Evolutionary conservation across 2,329 filamentous ascomycete genomes (phyloP).

Genomic region (Didymella arachidicola): DNA sequence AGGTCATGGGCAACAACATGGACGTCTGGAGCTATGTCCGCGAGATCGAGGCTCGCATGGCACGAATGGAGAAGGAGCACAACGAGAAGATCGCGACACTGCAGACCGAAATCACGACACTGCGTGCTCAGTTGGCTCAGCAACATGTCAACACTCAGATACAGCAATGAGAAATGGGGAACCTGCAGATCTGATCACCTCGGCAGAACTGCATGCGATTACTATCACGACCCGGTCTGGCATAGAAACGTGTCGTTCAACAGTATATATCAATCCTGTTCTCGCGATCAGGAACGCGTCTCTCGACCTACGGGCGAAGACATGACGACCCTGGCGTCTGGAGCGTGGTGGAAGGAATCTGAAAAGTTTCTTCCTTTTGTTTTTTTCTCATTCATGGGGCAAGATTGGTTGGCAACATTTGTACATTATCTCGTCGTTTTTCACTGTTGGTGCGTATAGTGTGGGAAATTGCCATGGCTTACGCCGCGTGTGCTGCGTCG

Average conservation of each 20-base stretch:
- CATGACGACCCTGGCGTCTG: slow-evolving; percentile 13
- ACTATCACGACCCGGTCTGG: background rate
- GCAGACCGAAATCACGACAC: slow-evolving; percentile 54
- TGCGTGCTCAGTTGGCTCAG: slow-evolving; percentile 49
- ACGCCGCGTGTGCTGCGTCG: slow-evolving; percentile 14
- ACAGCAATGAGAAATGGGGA: slow-evolving; percentile 11
- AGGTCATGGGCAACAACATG: slow-evolving; percentile 66
- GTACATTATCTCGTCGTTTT: slow-evolving; percentile 18
- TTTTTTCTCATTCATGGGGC: slow-evolving; percentile 3
- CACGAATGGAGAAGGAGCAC: slow-evolving; percentile 58
- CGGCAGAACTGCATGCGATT: background rate
- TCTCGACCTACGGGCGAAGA: slow-evolving; percentile 15
- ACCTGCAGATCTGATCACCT: background rate
- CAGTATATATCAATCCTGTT: slow-evolving; percentile 12
- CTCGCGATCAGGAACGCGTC: slow-evolving; percentile 6
- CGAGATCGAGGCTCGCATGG: slow-evolving; percentile 66
- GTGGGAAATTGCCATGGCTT: slow-evolving; percentile 21
- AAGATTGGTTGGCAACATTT: slow-evolving; percentile 11
- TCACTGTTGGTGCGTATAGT: slow-evolving; percentile 2
- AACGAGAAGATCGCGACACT: slow-evolving; percentile 54
- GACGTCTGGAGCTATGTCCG: slow-evolving; percentile 78
- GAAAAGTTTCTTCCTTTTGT: slow-evolving; percentile 2
- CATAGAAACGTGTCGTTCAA: background rate
- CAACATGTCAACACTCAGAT: slow-evolving; percentile 41
- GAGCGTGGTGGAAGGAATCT: slow-evolving; percentile 10